Percentiles rank a stretch among this genome's conserved stretches.
These are phyloP conservation scores for Fusarium sp. DNA, from an alignment of 2,329 filamentous ascomycete species.

Conservation along the genomic window DNA sequence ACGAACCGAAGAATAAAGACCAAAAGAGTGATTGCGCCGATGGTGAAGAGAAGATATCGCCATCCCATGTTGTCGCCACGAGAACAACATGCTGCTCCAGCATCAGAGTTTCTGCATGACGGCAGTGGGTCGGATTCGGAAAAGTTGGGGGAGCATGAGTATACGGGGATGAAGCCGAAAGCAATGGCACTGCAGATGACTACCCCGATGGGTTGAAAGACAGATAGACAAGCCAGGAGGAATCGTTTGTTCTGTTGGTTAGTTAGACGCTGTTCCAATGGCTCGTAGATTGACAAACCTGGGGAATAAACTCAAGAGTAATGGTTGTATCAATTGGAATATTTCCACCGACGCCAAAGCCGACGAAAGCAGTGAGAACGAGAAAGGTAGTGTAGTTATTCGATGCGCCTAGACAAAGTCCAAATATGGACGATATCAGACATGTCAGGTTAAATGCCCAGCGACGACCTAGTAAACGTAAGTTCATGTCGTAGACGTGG, in stretches of 20 bases:
- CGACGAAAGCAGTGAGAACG: conserved; percentile 67
- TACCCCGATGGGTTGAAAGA: conserved; percentile 70
- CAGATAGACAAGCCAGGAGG: conserved; percentile 65
- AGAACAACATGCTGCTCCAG: conserved; percentile 55
- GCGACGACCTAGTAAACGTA: conserved; percentile 55
- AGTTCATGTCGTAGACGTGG: fast-evolving
- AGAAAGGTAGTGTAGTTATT: conserved; percentile 66
- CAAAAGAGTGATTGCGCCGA: conserved; percentile 60
- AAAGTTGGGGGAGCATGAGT: conserved; percentile 67
- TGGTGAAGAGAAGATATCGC: conserved; percentile 62
- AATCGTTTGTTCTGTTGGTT: conserved; percentile 59
- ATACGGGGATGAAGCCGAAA: conserved; percentile 67
- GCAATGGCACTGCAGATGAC: conserved; percentile 66
- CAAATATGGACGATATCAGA: conserved; percentile 68
- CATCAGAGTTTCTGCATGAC: conserved; percentile 58
- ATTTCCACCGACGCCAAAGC: conserved; percentile 68
- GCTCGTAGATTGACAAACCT: conserved; percentile 41
- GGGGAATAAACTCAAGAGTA: conserved; percentile 68
- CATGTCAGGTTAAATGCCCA: conserved; percentile 73
- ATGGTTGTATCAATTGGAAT: conserved; percentile 71
- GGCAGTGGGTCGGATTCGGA: conserved; percentile 58
- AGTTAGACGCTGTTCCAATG: fast-evolving
- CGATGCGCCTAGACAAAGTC: conserved; percentile 65
- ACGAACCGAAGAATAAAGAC: conserved; percentile 62
- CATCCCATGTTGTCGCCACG: conserved; percentile 65